Evolutionary conservation across 2,329 filamentous ascomycete genomes (phyloP), one percentile per base, ranked within the genome.

Genomic region (Pyrenophora graminea): DNA sequence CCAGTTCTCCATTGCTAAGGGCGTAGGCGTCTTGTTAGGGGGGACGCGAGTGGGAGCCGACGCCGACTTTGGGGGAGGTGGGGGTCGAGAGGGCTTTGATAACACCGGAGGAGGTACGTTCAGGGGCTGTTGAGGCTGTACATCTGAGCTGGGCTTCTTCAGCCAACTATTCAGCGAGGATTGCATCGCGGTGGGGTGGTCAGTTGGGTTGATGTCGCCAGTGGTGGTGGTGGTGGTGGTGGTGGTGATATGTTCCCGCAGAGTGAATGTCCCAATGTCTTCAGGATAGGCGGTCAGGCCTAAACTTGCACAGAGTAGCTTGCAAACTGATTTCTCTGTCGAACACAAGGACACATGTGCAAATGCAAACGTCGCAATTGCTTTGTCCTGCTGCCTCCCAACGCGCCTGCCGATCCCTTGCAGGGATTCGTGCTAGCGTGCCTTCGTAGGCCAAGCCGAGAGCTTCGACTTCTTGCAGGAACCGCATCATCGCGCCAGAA

Each of bases 151-250:
- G n/a, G 76, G 72, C 70, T 78, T 79, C 53, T 74, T 75, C 38
- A 80, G 72, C 78, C 78, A 80, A 61, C 70, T 67, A 45, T 73
- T 74, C 49, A 80, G 63, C 3, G 76, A 78, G 10, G 76, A 75
- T 63, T 80, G 78, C 42, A 74, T 69, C 72, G 42, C 34, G 17
- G 17, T n/a, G 36, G 25, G 25, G 30, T 8, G 9, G 27, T 30
- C 15, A 21, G 19, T 15, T 15, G 15, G 15, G 15, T 15, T 15
- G 15, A 15, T 15, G 15, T 15, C 15, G 15, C 15, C 15, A 15
- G 15, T 15, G 15, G 15, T 15, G 15, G 15, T 15, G 15, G 15
- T 15, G 15, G 15, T 15, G 15, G 15, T 15, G 15, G 15, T 21
- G 19, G 21, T 25, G 10, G 12, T 30, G 9, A 30, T 30, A 9